phyloP scores from a whole-genome alignment of 1,139 yeast species.

The Kodamaea sp. region DNA sequence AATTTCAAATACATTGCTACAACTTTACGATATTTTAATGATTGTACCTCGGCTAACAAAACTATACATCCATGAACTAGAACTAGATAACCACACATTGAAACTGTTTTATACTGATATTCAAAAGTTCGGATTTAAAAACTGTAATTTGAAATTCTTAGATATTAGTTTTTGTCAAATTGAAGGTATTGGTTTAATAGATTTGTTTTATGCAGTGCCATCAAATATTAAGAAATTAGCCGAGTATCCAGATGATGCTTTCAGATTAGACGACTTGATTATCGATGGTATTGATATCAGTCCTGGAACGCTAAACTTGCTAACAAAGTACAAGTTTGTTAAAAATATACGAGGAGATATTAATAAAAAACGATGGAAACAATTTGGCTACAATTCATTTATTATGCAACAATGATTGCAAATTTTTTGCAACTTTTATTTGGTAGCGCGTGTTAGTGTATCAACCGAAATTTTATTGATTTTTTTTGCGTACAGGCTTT shows the following conservation, averaged over 20 bases:
- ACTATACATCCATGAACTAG: conserved; percentile 34
- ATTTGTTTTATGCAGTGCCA: conserved; percentile 22
- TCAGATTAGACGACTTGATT: conserved; percentile 21
- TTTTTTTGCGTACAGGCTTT: conserved; percentile 1
- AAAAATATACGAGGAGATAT: conserved; percentile 24
- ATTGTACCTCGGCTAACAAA: conserved; percentile 22
- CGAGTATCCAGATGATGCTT: conserved; percentile 4
- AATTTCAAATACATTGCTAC: conserved; percentile 12
- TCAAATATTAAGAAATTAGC: conserved; percentile 5
- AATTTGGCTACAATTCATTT: conserved; percentile 35
- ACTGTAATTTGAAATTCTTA: conserved; percentile 20
- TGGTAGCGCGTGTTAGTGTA: conserved; percentile 3
- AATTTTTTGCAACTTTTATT: no score
- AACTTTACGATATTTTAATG: conserved; percentile 21
- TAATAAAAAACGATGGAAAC: conserved; percentile 30
- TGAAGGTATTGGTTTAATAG: conserved; percentile 41
- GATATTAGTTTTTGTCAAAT: conserved; percentile 40
- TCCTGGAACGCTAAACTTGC: conserved; percentile 25
- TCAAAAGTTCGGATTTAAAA: conserved; percentile 15
- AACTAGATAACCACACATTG: conserved; percentile 37
- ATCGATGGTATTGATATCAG: conserved; percentile 38
- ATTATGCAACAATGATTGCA: conserved; percentile 10
- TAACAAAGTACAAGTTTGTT: conserved; percentile 21
- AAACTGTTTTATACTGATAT: conserved; percentile 28
- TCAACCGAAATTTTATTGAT: not conserved